These are phyloP conservation scores for Xylariaceae sp. DNA, from an alignment of 2,329 filamentous ascomycete genomes.

Conservation along the genomic window DNA sequence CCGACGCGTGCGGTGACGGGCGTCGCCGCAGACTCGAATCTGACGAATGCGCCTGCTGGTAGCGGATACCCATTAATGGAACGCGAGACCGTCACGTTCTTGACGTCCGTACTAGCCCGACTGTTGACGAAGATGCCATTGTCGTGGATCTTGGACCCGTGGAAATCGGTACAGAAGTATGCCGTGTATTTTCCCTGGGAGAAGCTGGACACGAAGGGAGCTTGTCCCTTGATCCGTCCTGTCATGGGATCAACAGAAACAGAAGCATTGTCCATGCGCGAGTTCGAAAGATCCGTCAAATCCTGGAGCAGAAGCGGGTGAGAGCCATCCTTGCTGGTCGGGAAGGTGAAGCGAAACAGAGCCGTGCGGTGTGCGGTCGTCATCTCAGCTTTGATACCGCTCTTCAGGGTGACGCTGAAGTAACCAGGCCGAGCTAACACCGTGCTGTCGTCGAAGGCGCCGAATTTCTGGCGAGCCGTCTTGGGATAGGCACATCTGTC, in stretches of 20 bases:
- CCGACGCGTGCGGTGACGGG: constrained; percentile 62
- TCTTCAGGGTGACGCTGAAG: constrained; percentile 56
- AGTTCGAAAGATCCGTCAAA: constrained; percentile 57
- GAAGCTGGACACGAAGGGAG: constrained; percentile 59
- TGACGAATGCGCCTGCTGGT: constrained; percentile 58
- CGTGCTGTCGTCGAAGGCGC: constrained; percentile 44
- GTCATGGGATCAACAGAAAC: constrained; percentile 50
- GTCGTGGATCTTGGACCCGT: constrained; percentile 51
- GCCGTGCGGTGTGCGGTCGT: constrained; percentile 61
- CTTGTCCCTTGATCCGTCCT: constrained; percentile 59
- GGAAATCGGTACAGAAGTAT: constrained; percentile 65
- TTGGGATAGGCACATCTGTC: constrained; percentile 58
- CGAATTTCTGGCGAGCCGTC: constrained; percentile 36
- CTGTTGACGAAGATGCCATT: constrained; percentile 58
- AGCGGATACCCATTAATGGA: constrained; percentile 50
- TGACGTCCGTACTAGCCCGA: constrained; percentile 44
- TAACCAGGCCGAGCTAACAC: constrained; percentile 58
- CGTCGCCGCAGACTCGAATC: constrained; percentile 48
- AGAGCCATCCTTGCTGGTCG: constrained; percentile 36
- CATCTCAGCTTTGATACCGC: constrained; percentile 59
- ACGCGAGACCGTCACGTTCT: constrained; percentile 43
- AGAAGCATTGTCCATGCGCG: constrained; percentile 52
- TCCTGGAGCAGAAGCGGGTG: constrained; percentile 62
- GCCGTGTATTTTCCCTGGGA: constrained; percentile 55
- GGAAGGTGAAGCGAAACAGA: constrained; percentile 62